These are phyloP conservation scores for Fistulifera solaris DNA, from an alignment of 108 stramenopile genomes.

Conservation along the genomic window DNA sequence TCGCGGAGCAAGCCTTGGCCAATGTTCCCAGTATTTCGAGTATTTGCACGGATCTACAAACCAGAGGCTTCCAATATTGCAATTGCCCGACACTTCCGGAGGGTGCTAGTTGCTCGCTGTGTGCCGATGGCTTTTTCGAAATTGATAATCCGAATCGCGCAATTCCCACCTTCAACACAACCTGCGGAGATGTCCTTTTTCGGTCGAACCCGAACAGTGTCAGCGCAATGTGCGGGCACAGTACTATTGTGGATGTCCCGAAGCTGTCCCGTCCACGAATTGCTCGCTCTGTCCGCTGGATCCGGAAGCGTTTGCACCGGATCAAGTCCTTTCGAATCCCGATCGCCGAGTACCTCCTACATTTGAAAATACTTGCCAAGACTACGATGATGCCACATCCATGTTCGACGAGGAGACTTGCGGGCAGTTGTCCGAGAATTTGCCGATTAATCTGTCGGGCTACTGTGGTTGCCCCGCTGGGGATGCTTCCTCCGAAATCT, in stretches of 20 bases:
- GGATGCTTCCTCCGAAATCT: background rate
- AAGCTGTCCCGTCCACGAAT: background rate
- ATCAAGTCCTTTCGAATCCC: background rate
- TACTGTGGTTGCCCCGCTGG: slow-evolving; percentile 1
- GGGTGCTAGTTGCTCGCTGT: slow-evolving; percentile 1
- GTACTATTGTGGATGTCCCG: slow-evolving; percentile 8
- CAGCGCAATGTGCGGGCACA: background rate
- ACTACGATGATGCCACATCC: background rate
- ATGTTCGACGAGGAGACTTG: background rate
- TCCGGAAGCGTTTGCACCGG: background rate
- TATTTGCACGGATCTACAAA: background rate
- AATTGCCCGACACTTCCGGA: slow-evolving; percentile 7
- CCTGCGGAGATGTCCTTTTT: slow-evolving; percentile 8
- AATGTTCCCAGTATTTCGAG: background rate
- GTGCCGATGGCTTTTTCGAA: background rate
- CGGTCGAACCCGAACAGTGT: background rate
- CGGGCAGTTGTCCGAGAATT: background rate
- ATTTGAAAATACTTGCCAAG: slow-evolving; percentile 2
- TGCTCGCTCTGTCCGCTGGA: background rate
- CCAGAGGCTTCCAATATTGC: slow-evolving; percentile 5
- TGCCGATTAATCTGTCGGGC: background rate
- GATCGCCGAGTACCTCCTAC: slow-evolving; percentile 4
- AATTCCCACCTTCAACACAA: background rate
- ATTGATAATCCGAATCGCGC: background rate
- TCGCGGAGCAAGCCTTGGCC: background rate